These are phyloP conservation scores for Penicillium sp. DNA, from an alignment of 2,329 filamentous ascomycete genomes.

Conservation along the genomic window DNA sequence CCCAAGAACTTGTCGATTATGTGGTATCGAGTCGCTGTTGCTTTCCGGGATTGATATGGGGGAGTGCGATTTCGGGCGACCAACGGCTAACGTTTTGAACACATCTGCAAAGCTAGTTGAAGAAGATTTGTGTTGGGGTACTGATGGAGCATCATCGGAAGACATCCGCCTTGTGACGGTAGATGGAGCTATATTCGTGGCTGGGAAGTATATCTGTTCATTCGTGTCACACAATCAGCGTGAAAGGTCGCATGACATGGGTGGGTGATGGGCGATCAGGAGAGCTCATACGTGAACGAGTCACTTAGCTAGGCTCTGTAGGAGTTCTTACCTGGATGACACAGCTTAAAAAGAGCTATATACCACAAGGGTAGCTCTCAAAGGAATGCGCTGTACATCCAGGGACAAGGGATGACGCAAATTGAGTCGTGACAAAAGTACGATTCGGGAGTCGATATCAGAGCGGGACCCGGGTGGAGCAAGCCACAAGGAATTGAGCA, in stretches of 20 bases:
- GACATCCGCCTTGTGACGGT: constrained; percentile 36
- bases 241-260: constrained; percentile 10
- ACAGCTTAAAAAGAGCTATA: neutral
- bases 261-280: neutral
- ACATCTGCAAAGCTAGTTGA: constrained; percentile 44
- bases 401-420: constrained; percentile 7
- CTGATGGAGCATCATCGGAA: constrained; percentile 43
- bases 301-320: neutral
- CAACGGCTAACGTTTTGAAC: constrained; percentile 43
- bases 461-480: constrained; percentile 7
- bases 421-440: constrained; percentile 14
- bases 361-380: constrained; percentile 13
- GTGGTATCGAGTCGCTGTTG: constrained; percentile 30
- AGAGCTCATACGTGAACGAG: neutral
- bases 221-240: constrained; percentile 11
- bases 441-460: constrained; percentile 9
- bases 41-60: constrained; percentile 34
- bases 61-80: constrained; percentile 40
- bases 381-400: constrained; percentile 10
- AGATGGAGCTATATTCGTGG: constrained; percentile 3
- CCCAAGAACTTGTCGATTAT: constrained; percentile 34
- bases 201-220: constrained; percentile 2
- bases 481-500: constrained; percentile 2
- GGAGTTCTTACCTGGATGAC: constrained; percentile 7
- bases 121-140: constrained; percentile 36